These are phyloP conservation scores for Apiospora sp. DNA, from an alignment of 2,329 filamentous ascomycete species.

Conservation along the genomic window DNA sequence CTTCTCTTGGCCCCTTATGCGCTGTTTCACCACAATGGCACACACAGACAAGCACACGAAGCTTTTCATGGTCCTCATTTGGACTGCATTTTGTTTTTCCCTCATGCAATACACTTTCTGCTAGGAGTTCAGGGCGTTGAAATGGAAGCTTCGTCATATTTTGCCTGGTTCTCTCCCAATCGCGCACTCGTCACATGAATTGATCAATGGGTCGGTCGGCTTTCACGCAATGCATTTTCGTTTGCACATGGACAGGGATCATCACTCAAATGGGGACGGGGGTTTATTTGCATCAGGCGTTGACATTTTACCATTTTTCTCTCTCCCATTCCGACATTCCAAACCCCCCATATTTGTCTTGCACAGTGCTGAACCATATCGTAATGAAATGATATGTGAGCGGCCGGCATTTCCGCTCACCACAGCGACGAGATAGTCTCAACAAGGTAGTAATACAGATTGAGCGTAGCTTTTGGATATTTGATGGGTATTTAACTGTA, in stretches of 20 bases:
- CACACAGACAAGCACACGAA: neutral
- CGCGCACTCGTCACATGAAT: neutral
- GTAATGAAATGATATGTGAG: neutral
- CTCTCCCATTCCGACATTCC: neutral
- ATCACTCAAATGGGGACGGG: neutral
- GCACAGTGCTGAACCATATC: slow-evolving; percentile 5
- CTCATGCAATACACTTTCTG: slow-evolving; percentile 15
- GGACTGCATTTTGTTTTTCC: neutral
- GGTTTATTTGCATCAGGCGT: slow-evolving; percentile 17
- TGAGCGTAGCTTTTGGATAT: slow-evolving; percentile 12
- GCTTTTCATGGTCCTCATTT: neutral
- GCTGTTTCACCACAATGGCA: neutral
- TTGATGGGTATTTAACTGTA: neutral
- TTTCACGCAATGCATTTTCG: slow-evolving; percentile 8
- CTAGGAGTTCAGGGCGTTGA: slow-evolving; percentile 17
- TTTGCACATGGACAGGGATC: slow-evolving; percentile 3
- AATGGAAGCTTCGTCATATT: slow-evolving; percentile 10
- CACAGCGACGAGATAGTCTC: slow-evolving; percentile 13
- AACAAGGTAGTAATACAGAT: slow-evolving; percentile 23
- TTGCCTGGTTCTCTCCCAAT: neutral
- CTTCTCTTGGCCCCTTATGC: neutral
- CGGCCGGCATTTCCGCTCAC: neutral
- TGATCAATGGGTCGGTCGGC: slow-evolving; percentile 11
- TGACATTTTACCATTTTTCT: neutral
- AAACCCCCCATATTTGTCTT: neutral